Evolutionary conservation across 148 eudicot species (phyloP).

Genomic region (Spergularia marina): DNA sequence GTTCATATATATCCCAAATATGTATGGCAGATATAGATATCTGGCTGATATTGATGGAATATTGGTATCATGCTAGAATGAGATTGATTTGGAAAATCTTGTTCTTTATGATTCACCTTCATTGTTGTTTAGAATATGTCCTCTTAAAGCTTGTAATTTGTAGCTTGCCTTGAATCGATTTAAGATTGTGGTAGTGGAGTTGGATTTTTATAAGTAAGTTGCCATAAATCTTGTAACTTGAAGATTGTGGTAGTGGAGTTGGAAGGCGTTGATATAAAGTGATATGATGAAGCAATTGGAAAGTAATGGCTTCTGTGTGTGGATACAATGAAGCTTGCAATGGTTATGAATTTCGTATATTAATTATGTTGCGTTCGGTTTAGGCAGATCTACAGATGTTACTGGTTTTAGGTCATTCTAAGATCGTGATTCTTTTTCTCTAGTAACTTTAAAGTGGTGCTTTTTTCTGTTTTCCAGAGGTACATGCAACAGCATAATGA

Average conservation of each 20-base stretch:
- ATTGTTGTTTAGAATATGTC: background rate
- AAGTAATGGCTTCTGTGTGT: background rate
- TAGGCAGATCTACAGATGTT: background rate
- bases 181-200: background rate
- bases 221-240: background rate
- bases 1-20: background rate
- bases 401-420: background rate
- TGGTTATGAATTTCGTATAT: background rate
- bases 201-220: background rate
- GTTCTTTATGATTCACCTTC: background rate
- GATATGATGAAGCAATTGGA: slow-evolving; percentile 2
- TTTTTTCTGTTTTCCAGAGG: slow-evolving; percentile 40
- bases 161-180: background rate
- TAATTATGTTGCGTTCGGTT: too few relatives aligned
- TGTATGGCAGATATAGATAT: background rate
- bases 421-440: background rate
- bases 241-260: too few relatives aligned
- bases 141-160: background rate
- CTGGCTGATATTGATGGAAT: too few relatives aligned
- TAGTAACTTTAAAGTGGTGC: background rate
- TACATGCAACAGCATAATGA: slow-evolving; percentile 64
- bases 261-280: background rate
- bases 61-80: background rate
- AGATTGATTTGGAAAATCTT: background rate
- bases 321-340: background rate